These are phyloP conservation scores for Sclerotinia minor DNA, from an alignment of 2,329 filamentous ascomycete genomes.

Conservation along the genomic window DNA sequence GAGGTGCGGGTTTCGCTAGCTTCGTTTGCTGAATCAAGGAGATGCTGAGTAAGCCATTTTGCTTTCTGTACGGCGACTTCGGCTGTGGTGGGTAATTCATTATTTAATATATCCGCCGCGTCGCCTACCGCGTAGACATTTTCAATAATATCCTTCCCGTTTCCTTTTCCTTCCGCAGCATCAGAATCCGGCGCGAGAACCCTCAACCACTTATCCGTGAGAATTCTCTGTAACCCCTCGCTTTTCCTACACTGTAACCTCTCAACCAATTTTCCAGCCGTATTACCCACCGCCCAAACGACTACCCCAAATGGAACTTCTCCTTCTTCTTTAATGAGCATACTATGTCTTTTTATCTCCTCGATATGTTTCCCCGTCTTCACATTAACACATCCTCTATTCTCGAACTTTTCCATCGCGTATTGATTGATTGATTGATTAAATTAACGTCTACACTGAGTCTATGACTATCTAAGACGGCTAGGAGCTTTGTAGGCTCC, in stretches of 20 bases:
- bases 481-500: too few species aligned
- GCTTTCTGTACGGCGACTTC: constrained; percentile 33
- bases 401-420: constrained; percentile 43
- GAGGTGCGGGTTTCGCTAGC: too few species aligned
- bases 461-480: too few species aligned
- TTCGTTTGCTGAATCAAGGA: background rate
- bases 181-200: constrained; percentile 28
- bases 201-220: constrained; percentile 30
- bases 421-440: constrained; percentile 49
- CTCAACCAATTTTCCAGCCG: constrained; percentile 33
- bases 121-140: constrained; percentile 40
- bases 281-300: constrained; percentile 34
- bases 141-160: background rate
- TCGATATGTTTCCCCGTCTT: constrained; percentile 40
- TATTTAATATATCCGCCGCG: constrained; percentile 35
- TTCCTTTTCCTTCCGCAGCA: constrained; percentile 29
- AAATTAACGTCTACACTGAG: too few species aligned
- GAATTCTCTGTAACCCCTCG: constrained; percentile 27
- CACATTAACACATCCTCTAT: constrained; percentile 43
- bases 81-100: constrained; percentile 29
- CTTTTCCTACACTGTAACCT: constrained; percentile 35
- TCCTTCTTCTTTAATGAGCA: constrained; percentile 30
- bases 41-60: constrained; percentile 25
- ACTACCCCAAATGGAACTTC: constrained; percentile 26
- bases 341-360: constrained; percentile 27